A percentile compares a stretch with the other conserved stretches of the same genome.
Evolutionary conservation across 1,284 basidiomycete species (phyloP).

Genomic region (Marasmius tenuissimus): DNA sequence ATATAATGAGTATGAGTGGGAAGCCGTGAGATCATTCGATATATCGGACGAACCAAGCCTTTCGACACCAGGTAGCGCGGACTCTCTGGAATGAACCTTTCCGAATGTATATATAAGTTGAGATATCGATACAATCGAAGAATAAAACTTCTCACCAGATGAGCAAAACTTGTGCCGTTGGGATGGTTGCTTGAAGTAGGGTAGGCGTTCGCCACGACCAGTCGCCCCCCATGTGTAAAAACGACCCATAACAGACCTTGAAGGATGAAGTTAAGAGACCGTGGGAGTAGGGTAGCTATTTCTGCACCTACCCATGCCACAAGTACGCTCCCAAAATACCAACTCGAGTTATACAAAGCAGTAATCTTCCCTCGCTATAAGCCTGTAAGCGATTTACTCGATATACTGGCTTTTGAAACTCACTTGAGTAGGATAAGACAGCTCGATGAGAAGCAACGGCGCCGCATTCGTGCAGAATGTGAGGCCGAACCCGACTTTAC

Average conservation of each 20-base stretch:
- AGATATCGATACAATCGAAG: not conserved
- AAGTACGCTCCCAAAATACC: slow-evolving; percentile 65
- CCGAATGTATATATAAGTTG: not conserved
- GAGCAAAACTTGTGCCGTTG: slow-evolving; percentile 55
- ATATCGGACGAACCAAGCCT: slow-evolving; percentile 43
- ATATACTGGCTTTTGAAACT: slow-evolving; percentile 11
- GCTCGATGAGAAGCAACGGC: slow-evolving; percentile 66
- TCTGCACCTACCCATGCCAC: slow-evolving; percentile 48
- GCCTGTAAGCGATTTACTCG: not conserved
- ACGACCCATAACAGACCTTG: slow-evolving; percentile 56
- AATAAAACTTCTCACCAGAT: slow-evolving; percentile 40
- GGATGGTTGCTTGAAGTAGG: slow-evolving; percentile 65
- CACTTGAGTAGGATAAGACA: slow-evolving; percentile 72
- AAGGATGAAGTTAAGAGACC: not conserved
- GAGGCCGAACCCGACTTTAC: slow-evolving; percentile 63
- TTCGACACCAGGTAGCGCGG: slow-evolving; percentile 67
- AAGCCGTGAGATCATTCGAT: not conserved
- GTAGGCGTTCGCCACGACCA: slow-evolving; percentile 74
- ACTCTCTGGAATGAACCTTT: slow-evolving; percentile 67
- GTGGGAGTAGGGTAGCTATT: not conserved
- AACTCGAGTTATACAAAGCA: slow-evolving; percentile 60
- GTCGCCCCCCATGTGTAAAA: slow-evolving; percentile 37
- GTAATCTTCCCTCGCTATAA: slow-evolving; percentile 57
- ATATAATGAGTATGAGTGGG: not conserved
- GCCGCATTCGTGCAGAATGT: slow-evolving; percentile 61